Evolutionary conservation across 805 yeast genomes (phyloP).

Genomic region (Suhomyces sp.): DNA sequence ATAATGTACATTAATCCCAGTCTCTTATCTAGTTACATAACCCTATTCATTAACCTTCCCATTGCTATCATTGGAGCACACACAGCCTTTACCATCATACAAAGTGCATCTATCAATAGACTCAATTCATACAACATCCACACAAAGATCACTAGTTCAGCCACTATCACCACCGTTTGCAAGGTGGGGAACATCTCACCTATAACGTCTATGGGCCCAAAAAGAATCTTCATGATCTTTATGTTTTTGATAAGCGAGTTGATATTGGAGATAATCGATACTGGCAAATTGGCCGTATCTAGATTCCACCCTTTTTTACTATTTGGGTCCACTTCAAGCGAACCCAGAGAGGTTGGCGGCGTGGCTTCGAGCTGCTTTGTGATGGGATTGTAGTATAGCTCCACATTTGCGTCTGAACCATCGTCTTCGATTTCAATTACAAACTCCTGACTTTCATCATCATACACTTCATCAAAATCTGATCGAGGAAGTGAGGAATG

Average conservation of each 20-base stretch:
- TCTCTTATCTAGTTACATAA: constrained; percentile 21
- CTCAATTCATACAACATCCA: constrained; percentile 44
- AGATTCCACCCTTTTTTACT: neutral
- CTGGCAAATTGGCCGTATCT: constrained; percentile 9
- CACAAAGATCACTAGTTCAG: constrained; percentile 36
- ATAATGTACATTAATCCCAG: neutral
- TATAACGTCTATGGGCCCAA: constrained; percentile 40
- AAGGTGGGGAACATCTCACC: constrained; percentile 35
- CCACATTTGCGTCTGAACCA: constrained; percentile 24
- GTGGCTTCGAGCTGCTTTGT: constrained; percentile 31
- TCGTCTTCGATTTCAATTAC: constrained; percentile 27
- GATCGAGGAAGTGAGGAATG: constrained; percentile 4
- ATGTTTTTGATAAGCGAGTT: constrained; percentile 33
- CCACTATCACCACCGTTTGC: constrained; percentile 39
- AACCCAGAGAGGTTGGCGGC: constrained; percentile 18
- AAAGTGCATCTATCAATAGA: constrained; percentile 40
- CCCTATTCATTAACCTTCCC: constrained; percentile 42
- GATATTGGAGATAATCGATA: constrained; percentile 28
- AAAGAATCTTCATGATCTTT: constrained; percentile 33
- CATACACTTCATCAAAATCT: neutral
- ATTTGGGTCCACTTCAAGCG: constrained; percentile 1
- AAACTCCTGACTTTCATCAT: constrained; percentile 20
- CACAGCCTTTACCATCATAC: constrained; percentile 44
- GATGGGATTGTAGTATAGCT: constrained; percentile 29
- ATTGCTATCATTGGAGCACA: constrained; percentile 48